phyloP scores from a whole-genome alignment of 2,329 filamentous ascomycete species.

The Aspergillus luchuensis region DNA sequence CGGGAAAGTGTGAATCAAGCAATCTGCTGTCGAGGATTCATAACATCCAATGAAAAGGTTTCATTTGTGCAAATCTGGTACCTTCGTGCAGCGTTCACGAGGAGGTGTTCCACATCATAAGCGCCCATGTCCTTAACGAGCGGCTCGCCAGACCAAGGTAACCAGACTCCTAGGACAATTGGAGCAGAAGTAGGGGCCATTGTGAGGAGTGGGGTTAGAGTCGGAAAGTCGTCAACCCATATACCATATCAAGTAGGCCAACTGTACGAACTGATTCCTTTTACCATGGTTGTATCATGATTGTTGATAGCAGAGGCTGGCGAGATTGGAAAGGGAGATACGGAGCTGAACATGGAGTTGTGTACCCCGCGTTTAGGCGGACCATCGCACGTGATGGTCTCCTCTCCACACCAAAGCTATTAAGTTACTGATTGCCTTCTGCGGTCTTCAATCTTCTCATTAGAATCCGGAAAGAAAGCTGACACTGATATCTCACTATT shows the following conservation, averaged over 20 bases:
- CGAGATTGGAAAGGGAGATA: not conserved
- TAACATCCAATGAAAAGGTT: slow-evolving; percentile 29
- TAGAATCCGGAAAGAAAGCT: not conserved
- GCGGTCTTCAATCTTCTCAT: not conserved
- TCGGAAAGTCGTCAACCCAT: not conserved
- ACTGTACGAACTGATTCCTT: not conserved
- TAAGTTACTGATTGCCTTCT: not conserved
- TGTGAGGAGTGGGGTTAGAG: not conserved
- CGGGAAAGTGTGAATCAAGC: slow-evolving; percentile 21
- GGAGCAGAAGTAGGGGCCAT: not conserved
- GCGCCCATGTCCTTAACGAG: slow-evolving; percentile 37
- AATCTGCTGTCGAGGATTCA: slow-evolving; percentile 23
- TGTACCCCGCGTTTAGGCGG: slow-evolving; percentile 8
- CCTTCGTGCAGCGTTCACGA: slow-evolving; percentile 15
- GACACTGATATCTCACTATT: not conserved
- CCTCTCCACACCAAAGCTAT: not conserved
- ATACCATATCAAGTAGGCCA: not conserved
- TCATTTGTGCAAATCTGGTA: slow-evolving; percentile 16
- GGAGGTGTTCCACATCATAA: slow-evolving; percentile 35
- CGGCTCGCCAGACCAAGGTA: slow-evolving; percentile 33
- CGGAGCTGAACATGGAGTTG: not conserved
- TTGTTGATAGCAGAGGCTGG: not conserved
- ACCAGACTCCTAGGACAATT: slow-evolving; percentile 14
- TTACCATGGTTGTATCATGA: not conserved
- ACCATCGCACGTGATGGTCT: not conserved